Evolutionary conservation across 2,329 filamentous ascomycete species (phyloP).

Genomic region (Cladosporium sp.): DNA sequence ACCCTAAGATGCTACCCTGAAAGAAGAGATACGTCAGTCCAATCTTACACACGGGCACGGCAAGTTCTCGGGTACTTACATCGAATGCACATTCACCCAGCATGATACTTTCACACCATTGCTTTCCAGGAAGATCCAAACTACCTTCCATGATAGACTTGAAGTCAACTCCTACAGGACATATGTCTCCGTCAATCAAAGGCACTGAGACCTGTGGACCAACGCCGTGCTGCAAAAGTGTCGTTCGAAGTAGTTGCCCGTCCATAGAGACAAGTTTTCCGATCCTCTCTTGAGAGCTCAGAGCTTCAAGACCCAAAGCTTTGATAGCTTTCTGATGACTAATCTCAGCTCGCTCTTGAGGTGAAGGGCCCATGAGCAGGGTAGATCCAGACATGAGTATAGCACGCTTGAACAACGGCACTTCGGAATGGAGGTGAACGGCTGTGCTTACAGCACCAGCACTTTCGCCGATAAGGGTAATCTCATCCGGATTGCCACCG

Average conservation of each 20-base stretch:
- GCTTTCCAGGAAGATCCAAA: conserved; percentile 37
- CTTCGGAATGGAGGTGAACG: conserved; percentile 31
- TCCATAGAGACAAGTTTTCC: conserved; percentile 39
- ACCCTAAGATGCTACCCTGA: conserved; percentile 20
- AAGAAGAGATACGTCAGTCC: neutral
- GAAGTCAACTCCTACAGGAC: conserved; percentile 22
- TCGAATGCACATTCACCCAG: conserved; percentile 48
- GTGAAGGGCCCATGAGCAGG: conserved; percentile 39
- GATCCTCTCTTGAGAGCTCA: conserved; percentile 38
- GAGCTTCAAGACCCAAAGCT: conserved; percentile 37
- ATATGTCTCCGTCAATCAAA: conserved; percentile 41
- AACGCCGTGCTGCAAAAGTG: conserved; percentile 33
- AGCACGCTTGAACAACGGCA: conserved; percentile 39
- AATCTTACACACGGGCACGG: neutral
- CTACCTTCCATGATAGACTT: conserved; percentile 21
- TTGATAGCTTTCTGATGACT: conserved; percentile 40
- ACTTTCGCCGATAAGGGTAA: conserved; percentile 44
- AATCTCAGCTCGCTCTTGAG: conserved; percentile 37
- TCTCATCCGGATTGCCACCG: conserved; percentile 35
- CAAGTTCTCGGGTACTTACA: conserved; percentile 14
- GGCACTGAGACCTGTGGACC: conserved; percentile 29
- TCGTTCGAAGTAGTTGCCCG: conserved; percentile 38
- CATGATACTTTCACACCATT: conserved; percentile 46
- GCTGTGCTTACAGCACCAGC: conserved; percentile 41
- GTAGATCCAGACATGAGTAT: conserved; percentile 41